Base-by-base conservation (phyloP, 257 asterid species). In the Plantago elongata region DNA sequence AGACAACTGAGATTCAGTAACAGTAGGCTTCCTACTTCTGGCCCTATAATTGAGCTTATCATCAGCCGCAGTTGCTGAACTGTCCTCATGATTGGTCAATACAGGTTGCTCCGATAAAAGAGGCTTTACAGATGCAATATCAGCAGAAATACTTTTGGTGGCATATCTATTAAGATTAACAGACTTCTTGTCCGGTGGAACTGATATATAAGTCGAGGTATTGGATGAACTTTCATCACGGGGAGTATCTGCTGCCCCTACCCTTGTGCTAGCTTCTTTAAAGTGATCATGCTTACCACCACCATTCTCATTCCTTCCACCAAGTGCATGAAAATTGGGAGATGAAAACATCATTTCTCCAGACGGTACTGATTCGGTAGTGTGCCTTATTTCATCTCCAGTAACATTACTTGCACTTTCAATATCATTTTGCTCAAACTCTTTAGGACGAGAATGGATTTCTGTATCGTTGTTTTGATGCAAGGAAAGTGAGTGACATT, bases 401-500 rank as follows among this genome's bases (percentile, higher is more conserved):
- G 54, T 51, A 48, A 49, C 55, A 65, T 57, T 62, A 63, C 60
- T 69, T 38, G 34, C 44, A 69, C 68, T 75, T 66, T 44, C 68
- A 45, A 47, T 66, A 14, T 67, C 77, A 62, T 79, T 68, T 64
- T 51, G 73, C 65, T 74, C 76, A 18, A 63, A 59, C 34, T 63
- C 73, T 58, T 81, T 72, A 50, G 13, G 64, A 51, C 16, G 27
- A 62, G 73, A 66, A 60, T 71, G 57, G 13, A 50, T 62, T 57
- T 63, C 65, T n/a, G 10, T 56, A 44, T 75, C 80, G 69, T 17
- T 58, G 42, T 45, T 67, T 61, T 62, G 78, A 34, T 70, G 70
- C 40, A 60, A 17, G 64, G 67, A 51, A 54, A 79, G 60, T 30
- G 84, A 79, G 49, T 16, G 81, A 62, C 96, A 87, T 65, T 83